These are phyloP conservation scores for Claviceps quebecensis DNA, from an alignment of 2,329 filamentous ascomycete species.

Conservation along the genomic window DNA sequence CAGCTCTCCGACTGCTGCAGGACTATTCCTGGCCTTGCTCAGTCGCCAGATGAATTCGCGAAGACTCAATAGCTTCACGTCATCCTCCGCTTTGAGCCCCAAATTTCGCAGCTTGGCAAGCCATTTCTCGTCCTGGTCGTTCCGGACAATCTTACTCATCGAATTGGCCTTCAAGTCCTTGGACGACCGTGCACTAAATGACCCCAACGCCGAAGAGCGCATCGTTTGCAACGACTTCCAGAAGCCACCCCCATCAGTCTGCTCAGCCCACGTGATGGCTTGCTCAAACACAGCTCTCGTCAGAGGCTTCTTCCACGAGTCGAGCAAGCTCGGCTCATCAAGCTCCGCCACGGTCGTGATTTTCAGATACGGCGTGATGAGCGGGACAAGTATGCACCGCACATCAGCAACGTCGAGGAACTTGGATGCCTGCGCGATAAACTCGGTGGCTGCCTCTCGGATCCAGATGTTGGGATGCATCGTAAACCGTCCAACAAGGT, in stretches of 20 bases:
- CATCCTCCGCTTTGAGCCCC: conserved; percentile 70
- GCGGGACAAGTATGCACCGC: conserved; percentile 68
- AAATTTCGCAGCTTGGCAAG: conserved; percentile 71
- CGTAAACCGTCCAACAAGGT: conserved; percentile 70
- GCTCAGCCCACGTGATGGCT: conserved; percentile 71
- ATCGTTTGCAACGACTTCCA: conserved; percentile 68
- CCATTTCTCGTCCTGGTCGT: conserved; percentile 92
- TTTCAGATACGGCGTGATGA: conserved; percentile 72
- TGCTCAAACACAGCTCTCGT: conserved; percentile 72
- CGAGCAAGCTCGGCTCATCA: conserved; percentile 60
- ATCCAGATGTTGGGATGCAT: conserved; percentile 96
- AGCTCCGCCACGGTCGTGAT: conserved; percentile 51
- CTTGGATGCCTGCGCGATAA: conserved; percentile 61
- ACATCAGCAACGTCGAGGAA: conserved; percentile 69
- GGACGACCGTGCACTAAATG: conserved; percentile 38
- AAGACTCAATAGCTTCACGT: conserved; percentile 74
- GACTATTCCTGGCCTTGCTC: conserved; percentile 54
- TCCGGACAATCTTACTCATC: conserved; percentile 53
- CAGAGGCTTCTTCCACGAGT: conserved; percentile 70
- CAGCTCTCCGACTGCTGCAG: conserved; percentile 23
- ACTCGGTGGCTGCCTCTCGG: conserved; percentile 73
- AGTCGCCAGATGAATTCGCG: conserved; percentile 86
- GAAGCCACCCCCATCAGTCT: conserved; percentile 68
- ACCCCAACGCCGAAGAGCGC: conserved; percentile 48
- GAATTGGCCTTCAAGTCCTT: conserved; percentile 42